These are phyloP conservation scores for Hyaloperonospora arabidopsidis DNA, from an alignment of 352 stramenopile species.

Conservation along the genomic window DNA sequence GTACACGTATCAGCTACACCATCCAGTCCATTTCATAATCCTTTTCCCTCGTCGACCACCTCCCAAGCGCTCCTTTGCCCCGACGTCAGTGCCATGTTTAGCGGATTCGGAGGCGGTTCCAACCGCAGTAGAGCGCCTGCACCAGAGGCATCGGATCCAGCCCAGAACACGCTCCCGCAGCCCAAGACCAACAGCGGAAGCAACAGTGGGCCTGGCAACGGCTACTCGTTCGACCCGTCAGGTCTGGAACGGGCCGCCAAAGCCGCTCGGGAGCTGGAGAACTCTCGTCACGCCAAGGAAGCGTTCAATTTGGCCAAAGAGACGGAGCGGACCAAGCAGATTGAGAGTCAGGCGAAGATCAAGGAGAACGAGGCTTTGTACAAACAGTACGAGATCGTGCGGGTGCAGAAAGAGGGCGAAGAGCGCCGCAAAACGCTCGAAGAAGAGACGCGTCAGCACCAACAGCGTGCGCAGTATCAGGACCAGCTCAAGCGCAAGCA, in stretches of 20 bases:
- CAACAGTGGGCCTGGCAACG: conserved; percentile 33
- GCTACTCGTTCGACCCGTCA: conserved; percentile 92
- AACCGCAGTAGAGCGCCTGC: conserved; percentile 28
- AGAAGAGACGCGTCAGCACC: conserved; percentile 95
- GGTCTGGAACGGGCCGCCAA: conserved; percentile 95
- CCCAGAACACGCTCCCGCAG: conserved; percentile 33
- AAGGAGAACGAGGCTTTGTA: conserved; percentile 89
- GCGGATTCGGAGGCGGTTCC: conserved; percentile 43
- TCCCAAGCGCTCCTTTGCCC: too few relatives aligned
- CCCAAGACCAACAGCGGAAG: conserved; percentile 18
- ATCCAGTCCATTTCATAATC: conserved; percentile 24
- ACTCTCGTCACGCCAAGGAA: conserved; percentile 87
- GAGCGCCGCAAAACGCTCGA: conserved; percentile 95
- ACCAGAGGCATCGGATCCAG: conserved; percentile 18
- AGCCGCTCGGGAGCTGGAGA: conserved; percentile 95
- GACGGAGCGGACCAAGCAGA: conserved; percentile 92
- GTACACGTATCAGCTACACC: conserved; percentile 25
- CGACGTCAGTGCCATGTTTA: conserved; percentile 38
- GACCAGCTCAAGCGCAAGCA: conserved; percentile 98
- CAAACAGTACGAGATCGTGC: conserved; percentile 91
- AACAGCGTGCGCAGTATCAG: conserved; percentile 94
- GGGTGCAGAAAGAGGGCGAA: conserved; percentile 94
- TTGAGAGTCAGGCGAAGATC: conserved; percentile 87
- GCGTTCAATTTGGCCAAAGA: conserved; percentile 95
- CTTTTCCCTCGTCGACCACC: conserved; percentile 10